These are phyloP conservation scores for Osmanthus fragrans DNA, from an alignment of 257 asterid species.

Conservation along the genomic window DNA sequence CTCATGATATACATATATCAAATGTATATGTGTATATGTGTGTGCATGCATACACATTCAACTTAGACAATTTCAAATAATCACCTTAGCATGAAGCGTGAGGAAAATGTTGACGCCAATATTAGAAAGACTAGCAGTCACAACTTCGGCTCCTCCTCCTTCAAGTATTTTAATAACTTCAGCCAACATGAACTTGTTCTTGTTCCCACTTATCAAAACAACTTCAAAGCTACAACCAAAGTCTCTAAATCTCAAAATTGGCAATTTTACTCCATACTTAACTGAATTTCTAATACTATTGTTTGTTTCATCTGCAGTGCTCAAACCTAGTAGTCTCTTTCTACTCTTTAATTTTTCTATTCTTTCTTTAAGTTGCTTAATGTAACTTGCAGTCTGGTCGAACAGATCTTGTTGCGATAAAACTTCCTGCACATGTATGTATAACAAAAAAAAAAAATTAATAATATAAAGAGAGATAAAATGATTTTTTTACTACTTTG, in stretches of 20 bases:
- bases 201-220: constrained; percentile 28
- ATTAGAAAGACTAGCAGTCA: constrained; percentile 20
- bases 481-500: not conserved
- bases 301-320: too few relatives aligned
- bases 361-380: constrained; percentile 30
- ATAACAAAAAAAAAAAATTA: not conserved
- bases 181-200: constrained; percentile 25
- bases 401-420: constrained; percentile 40
- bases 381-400: constrained; percentile 35
- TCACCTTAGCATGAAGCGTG: constrained; percentile 46
- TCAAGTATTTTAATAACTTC: constrained; percentile 32
- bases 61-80: not conserved
- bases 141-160: constrained; percentile 49
- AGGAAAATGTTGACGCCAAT: constrained; percentile 20
- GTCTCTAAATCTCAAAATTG: constrained; percentile 33
- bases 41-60: not conserved
- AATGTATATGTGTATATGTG: not conserved
- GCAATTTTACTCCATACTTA: not conserved
- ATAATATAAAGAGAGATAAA: not conserved
- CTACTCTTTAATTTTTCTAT: constrained; percentile 32
- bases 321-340: constrained; percentile 16
- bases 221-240: constrained; percentile 42
- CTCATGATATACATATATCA: too few relatives aligned
- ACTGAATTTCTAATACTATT: not conserved
- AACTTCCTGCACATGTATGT: constrained; percentile 20